These are phyloP conservation scores for Aspergillus alliaceus DNA, from an alignment of 2,329 filamentous ascomycete genomes.

Conservation along the genomic window DNA sequence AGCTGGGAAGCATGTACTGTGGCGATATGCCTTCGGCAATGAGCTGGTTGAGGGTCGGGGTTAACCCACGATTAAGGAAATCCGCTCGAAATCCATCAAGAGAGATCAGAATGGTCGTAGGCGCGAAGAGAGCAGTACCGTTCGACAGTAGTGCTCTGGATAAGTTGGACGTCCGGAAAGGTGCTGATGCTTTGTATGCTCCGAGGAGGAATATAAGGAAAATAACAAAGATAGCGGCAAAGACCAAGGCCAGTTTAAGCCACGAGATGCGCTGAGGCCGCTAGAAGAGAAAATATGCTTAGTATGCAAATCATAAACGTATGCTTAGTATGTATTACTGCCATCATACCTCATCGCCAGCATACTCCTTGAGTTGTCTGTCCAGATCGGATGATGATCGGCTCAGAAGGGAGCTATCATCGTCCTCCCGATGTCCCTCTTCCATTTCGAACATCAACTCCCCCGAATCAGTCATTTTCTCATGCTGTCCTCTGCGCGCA, in stretches of 20 bases:
- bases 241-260: slow-evolving; percentile 39
- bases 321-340: background rate
- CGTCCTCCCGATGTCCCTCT: slow-evolving; percentile 64
- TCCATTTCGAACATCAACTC: slow-evolving; percentile 90
- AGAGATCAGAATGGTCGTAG: slow-evolving; percentile 90
- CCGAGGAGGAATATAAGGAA: slow-evolving; percentile 58
- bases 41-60: slow-evolving; percentile 77
- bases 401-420: slow-evolving; percentile 61
- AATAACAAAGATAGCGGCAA: slow-evolving; percentile 50
- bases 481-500: slow-evolving; percentile 48
- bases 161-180: slow-evolving; percentile 29
- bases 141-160: slow-evolving; percentile 57
- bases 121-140: slow-evolving; percentile 83
- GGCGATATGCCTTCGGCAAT: slow-evolving; percentile 83
- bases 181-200: slow-evolving; percentile 56
- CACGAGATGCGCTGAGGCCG: slow-evolving; percentile 26
- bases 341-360: slow-evolving; percentile 27
- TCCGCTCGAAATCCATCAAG: slow-evolving; percentile 95
- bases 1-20: slow-evolving; percentile 88
- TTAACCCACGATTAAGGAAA: slow-evolving; percentile 80
- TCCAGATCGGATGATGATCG: slow-evolving; percentile 58
- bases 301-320: background rate
- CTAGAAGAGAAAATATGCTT: background rate
- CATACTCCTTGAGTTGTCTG: slow-evolving; percentile 35
- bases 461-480: slow-evolving; percentile 64